These are phyloP conservation scores for Dysphania ambrosioides DNA, from an alignment of 148 eudicot genomes.

Conservation along the genomic window DNA sequence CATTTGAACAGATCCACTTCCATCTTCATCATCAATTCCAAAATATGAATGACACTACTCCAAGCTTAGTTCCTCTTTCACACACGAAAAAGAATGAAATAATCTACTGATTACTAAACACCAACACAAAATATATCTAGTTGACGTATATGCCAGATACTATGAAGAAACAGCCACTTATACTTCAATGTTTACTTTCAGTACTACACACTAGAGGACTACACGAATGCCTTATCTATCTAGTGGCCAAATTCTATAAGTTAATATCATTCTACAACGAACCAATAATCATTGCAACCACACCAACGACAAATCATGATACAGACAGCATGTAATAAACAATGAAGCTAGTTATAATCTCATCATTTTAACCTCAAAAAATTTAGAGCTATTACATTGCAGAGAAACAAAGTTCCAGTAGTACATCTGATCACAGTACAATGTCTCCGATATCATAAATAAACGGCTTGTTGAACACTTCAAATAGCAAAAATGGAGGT, in stretches of 20 bases:
- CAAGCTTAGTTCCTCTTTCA: not conserved
- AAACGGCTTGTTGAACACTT: slow-evolving; percentile 3
- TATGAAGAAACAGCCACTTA: too few species aligned
- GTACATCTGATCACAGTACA: slow-evolving; percentile 20
- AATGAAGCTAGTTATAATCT: slow-evolving; percentile 7
- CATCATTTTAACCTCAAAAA: slow-evolving; percentile 18
- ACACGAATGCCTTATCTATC: too few species aligned
- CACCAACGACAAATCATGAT: not conserved
- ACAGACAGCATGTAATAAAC: not conserved
- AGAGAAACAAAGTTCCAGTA: not conserved
- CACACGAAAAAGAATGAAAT: too few species aligned
- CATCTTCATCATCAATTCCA: not conserved
- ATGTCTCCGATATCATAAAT: not conserved
- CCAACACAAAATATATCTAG: too few species aligned
- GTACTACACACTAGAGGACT: too few species aligned
- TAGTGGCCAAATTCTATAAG: too few species aligned
- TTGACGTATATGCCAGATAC: too few species aligned
- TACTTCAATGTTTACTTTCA: too few species aligned
- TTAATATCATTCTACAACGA: not conserved
- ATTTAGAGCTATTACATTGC: not conserved
- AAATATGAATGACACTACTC: not conserved
- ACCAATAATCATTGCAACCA: too few species aligned
- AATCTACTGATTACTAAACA: too few species aligned
- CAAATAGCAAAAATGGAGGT: slow-evolving; percentile 7
- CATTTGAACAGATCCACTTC: too few species aligned